A percentile compares a stretch with the other conserved stretches of the same genome.
These are phyloP conservation scores for Auricularia sp. DNA, from an alignment of 768 basidiomycete genomes.

Conservation along the genomic window DNA sequence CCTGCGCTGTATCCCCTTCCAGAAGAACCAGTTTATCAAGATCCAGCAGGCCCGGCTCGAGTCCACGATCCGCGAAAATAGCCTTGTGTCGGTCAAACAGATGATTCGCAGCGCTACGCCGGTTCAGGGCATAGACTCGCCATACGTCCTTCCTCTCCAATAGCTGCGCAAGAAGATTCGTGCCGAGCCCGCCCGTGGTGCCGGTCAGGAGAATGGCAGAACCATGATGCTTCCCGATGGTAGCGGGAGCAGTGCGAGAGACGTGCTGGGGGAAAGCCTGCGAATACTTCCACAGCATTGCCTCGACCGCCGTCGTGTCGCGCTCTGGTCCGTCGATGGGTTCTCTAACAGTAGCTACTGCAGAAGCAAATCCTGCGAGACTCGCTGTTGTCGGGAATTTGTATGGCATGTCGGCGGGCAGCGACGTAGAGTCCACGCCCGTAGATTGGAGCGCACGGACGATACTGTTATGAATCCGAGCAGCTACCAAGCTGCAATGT, in stretches of 20 bases:
- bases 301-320: conserved; percentile 17
- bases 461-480: conserved; percentile 26
- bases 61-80: background rate
- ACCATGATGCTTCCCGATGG: no score
- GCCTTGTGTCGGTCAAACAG: background rate
- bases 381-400: conserved; percentile 29
- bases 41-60: conserved; percentile 10
- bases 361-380: conserved; percentile 18
- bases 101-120: background rate
- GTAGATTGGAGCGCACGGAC: conserved; percentile 11
- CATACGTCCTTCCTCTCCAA: background rate
- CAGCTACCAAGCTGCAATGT: conserved; percentile 10
- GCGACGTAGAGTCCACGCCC: background rate
- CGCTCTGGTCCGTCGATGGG: conserved; percentile 1
- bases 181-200: conserved; percentile 8
- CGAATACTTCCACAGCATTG: conserved; percentile 33
- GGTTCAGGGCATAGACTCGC: background rate
- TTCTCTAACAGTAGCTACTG: conserved; percentile 3
- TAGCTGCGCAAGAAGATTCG: background rate
- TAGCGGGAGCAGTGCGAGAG: background rate
- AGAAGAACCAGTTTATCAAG: conserved; percentile 16
- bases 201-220: conserved; percentile 2
- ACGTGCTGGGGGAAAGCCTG: conserved; percentile 10
- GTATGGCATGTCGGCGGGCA: conserved; percentile 26
- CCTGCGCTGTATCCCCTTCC: conserved; percentile 12